Evolutionary conservation across 148 eudicot species (phyloP), one percentile per base, ranked within the genome.

Genomic region (Suaeda aralocaspica): DNA sequence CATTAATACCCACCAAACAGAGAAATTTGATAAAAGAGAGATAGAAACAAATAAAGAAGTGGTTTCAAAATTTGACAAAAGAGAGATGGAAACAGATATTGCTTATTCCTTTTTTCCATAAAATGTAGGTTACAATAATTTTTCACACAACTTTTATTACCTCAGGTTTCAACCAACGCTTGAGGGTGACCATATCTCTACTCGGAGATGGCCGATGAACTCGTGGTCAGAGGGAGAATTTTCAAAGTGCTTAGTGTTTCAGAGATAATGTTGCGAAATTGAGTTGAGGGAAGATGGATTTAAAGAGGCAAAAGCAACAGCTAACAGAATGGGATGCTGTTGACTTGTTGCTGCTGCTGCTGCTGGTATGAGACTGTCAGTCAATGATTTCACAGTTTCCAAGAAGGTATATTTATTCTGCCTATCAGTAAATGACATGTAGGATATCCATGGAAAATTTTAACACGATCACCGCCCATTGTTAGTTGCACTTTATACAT

Each of bases 151-250:
- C n/a, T n/a, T n/a, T n/a, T n/a, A n/a, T n/a, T n/a, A 80, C 78
- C 73, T 81, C 84, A 9, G 84, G 84, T 72, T 76, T 77, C 59
- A 81, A 67, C 84, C 84, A 77, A 11, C 84, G 74, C 28, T 69
- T 74, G 29, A 41, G 66, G 11, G 70, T 12, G 25, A 71, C 73
- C 84, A 81, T 81, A 29, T 60, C 59, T 14, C 0, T 21, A 1
- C 15, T 44, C 25, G 36, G 59, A 26, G n/a, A 65, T 59, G 29
- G 36, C 50, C 44, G 34, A 22, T 61, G 36, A 41, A 31, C n/a
- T 0, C 25, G 11, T 57, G 50, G 58, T 21, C 65, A 48, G 36
- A 73, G 70, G 21, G 55, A 48, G 49, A 29, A 50, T 29, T 7
- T 52, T 48, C 3, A 30, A 5, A 6, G 22, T 2, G 31, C 5